These are phyloP conservation scores for Pichia inconspicua DNA, from an alignment of 1,139 yeast genomes.

Conservation along the genomic window DNA sequence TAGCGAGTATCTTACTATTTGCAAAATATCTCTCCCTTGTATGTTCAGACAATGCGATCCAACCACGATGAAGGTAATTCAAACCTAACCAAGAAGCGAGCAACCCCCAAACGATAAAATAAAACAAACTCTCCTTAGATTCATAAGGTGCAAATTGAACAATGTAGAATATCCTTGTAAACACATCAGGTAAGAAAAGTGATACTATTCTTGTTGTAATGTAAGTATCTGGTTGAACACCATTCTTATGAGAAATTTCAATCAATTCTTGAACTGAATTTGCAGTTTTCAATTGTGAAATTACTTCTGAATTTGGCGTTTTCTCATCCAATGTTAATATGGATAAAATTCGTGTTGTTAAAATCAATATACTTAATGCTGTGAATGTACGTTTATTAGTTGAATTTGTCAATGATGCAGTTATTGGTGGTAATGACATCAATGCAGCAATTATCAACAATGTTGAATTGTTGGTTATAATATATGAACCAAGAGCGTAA, in stretches of 20 bases:
- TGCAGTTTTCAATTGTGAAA: not conserved
- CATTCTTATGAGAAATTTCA: not conserved
- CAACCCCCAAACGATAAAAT: slow-evolving; percentile 61
- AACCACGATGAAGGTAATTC: not conserved
- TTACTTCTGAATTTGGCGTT: not conserved
- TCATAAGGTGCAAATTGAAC: not conserved
- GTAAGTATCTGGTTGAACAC: not conserved
- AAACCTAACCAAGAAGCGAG: slow-evolving; percentile 26
- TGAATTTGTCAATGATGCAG: not conserved
- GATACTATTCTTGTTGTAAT: not conserved
- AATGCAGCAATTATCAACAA: not conserved
- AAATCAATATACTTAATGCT: not conserved
- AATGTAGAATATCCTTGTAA: not conserved
- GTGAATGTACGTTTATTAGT: not conserved
- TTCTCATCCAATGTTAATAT: not conserved
- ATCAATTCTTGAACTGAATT: not conserved
- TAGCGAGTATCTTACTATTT: slow-evolving; percentile 54
- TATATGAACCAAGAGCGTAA: not conserved
- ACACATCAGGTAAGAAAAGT: not conserved
- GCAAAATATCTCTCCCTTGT: slow-evolving; percentile 57
- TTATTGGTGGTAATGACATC: not conserved
- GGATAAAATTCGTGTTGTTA: not conserved
- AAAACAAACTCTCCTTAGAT: slow-evolving; percentile 37
- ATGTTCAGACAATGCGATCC: slow-evolving; percentile 29
- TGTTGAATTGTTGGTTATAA: not conserved